Evolutionary conservation across 1,284 basidiomycete genomes (phyloP), one percentile per base, ranked within the genome.

Genomic region (Exsudoporus floridanus): DNA sequence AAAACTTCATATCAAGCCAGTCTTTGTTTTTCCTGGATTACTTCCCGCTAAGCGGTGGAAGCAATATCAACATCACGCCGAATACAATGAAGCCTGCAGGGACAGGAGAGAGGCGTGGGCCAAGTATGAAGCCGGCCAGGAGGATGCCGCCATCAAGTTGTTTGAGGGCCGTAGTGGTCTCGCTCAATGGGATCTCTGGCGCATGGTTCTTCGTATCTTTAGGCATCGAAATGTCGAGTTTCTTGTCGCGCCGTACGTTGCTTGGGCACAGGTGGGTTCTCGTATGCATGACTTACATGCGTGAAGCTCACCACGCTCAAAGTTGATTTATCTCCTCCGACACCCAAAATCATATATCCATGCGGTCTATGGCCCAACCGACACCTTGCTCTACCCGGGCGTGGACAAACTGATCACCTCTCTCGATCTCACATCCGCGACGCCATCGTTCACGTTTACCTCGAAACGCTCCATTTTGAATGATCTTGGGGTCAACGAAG

Each of bases 191-290:
- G 96, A 99, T 73, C 78, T 98, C 21, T 92, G 97, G 83, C 85
- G 95, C 63, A 84, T 91, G 74, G 88, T 98, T 16, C 77, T 98
- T 60, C 81, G 95, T 52, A 90, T 96, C 55, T 97, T 99, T 73
- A 86, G 94, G 69, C 92, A 98, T 73, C 80, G 96, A 39, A 92
- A 94, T 64, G 94, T 98, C 58, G 96, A 99, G 74, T 98, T 95
- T 69, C 80, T 99, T 42, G 86, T 98, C 57, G 95, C 97, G 35
- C 96, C 96, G 9, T 99, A 99, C 72, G 78, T 94, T 46, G 87
- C 94, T 38, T 92, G 90, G 81, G 92, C 94, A 39, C 96, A 98
- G 81, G 94, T 94, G 71, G 63, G 73, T 71, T 63, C 46, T 48
- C 23, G 23, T 10, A 14, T 51, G 30, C 43, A 37, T 28, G 34